phyloP scores from a whole-genome alignment of 2,329 filamentous ascomycete genomes.

The Aspergillus sp. region DNA sequence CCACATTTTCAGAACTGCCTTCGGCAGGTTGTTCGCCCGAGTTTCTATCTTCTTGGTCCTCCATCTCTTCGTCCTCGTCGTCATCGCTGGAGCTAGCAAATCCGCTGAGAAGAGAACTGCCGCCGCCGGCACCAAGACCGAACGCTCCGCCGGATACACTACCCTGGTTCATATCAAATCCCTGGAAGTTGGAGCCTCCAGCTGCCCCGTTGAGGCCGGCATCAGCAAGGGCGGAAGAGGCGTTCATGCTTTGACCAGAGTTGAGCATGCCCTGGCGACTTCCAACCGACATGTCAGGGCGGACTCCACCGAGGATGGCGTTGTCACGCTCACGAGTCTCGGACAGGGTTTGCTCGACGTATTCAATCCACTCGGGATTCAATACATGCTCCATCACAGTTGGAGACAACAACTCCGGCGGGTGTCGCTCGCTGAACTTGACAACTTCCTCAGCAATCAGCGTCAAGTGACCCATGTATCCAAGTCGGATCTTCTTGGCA shows the following conservation, averaged over 20 bases:
- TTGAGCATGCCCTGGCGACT: constrained; percentile 69
- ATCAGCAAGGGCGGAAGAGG: constrained; percentile 71
- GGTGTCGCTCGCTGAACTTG: constrained; percentile 94
- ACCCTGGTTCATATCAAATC: constrained; percentile 67
- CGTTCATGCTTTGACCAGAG: constrained; percentile 57
- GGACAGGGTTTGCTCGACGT: constrained; percentile 87
- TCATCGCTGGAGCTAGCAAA: constrained; percentile 96
- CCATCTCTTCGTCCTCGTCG: constrained; percentile 93
- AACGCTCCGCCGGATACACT: constrained; percentile 70
- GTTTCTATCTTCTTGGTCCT: constrained; percentile 58
- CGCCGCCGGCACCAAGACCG: constrained; percentile 63
- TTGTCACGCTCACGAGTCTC: constrained; percentile 96
- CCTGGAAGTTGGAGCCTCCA: constrained; percentile 50
- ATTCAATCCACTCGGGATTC: constrained; percentile 87
- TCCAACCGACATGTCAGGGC: constrained; percentile 84
- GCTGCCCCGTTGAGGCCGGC: constrained; percentile 73
- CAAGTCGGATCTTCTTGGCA: constrained; percentile 83
- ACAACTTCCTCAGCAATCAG: constrained; percentile 97
- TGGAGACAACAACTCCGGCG: constrained; percentile 81
- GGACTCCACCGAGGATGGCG: constrained; percentile 92
- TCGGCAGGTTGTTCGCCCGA: constrained; percentile 43
- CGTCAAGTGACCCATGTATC: constrained; percentile 97
- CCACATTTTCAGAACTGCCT: constrained; percentile 63
- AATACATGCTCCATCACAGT: constrained; percentile 84
- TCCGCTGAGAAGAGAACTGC: constrained; percentile 70